Conservation (phyloP, 2,329 filamentous ascomycete species). For the Ceratocystis variospora region DNA sequence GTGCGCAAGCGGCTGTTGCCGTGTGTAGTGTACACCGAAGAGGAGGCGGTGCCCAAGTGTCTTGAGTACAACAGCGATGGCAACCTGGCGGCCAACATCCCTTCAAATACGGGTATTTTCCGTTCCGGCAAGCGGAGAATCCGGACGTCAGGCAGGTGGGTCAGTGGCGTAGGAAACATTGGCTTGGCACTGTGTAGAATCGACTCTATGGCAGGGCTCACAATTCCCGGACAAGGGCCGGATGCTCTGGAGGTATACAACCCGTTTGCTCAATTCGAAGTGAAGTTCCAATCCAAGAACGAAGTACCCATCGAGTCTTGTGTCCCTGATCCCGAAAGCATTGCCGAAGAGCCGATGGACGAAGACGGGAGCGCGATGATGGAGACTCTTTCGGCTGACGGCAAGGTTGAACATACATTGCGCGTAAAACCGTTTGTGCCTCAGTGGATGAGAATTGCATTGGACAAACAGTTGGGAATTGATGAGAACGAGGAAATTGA, state of each 20-base stretch:
- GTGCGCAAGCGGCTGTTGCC: conserved; percentile 83
- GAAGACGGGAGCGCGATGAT: conserved; percentile 18
- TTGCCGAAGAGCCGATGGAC: not conserved
- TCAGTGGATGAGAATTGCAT: conserved; percentile 47
- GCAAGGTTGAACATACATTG: conserved; percentile 29
- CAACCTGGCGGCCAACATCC: conserved; percentile 28
- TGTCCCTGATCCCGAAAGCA: not conserved
- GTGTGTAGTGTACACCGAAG: conserved; percentile 50
- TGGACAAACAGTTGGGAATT: conserved; percentile 23
- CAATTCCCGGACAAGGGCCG: conserved; percentile 50
- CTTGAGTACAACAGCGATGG: conserved; percentile 35
- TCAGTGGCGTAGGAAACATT: conserved; percentile 67
- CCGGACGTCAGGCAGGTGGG: conserved; percentile 61
- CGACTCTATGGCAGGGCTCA: conserved; percentile 77
- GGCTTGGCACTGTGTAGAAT: conserved; percentile 77
- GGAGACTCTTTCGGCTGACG: conserved; percentile 18
- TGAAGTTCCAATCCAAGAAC: conserved; percentile 28
- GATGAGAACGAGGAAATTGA: not conserved
- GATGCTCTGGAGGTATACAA: conserved; percentile 45
- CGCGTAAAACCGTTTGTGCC: conserved; percentile 68
- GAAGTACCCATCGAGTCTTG: not conserved
- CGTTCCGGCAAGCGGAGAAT: conserved; percentile 39
- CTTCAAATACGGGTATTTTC: conserved; percentile 36
- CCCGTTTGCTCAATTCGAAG: conserved; percentile 47
- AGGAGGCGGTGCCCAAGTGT: conserved; percentile 25